A percentile compares a stretch with the other conserved stretches of the same genome.
Evolutionary conservation across 371 early-diverging fungal species (phyloP).

Genomic region (Mortierella sp.): DNA sequence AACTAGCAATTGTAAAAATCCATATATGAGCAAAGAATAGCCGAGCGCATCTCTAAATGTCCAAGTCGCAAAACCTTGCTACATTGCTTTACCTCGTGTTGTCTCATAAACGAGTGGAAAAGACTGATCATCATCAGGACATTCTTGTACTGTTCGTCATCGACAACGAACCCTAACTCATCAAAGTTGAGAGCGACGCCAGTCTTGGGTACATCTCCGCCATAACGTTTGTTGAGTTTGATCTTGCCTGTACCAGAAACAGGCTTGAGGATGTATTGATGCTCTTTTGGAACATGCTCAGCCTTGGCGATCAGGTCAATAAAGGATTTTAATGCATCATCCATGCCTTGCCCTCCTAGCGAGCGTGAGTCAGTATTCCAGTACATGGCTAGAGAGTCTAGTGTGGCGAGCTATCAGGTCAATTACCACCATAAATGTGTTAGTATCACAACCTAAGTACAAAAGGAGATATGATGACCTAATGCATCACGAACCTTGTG

Average conservation of each 20-base stretch:
- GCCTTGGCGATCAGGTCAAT: slow-evolving; percentile 74
- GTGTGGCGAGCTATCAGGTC: slow-evolving; percentile 68
- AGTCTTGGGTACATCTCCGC: slow-evolving; percentile 73
- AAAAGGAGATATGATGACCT: neutral
- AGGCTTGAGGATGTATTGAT: slow-evolving; percentile 92
- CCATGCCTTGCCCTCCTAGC: slow-evolving; percentile 64
- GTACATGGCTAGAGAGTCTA: slow-evolving; percentile 89
- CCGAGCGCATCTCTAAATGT: neutral
- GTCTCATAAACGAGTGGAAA: slow-evolving; percentile 82
- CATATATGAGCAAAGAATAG: neutral
- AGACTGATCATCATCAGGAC: slow-evolving; percentile 83
- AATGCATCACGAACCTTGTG: slow-evolving; percentile 72
- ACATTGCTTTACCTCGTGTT: slow-evolving; percentile 68
- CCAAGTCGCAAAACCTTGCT: neutral
- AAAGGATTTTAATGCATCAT: slow-evolving; percentile 69
- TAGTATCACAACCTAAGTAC: neutral
- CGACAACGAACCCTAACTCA: slow-evolving; percentile 91
- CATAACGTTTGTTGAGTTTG: slow-evolving; percentile 76
- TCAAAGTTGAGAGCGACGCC: slow-evolving; percentile 86
- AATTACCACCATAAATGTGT: neutral
- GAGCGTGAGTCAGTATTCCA: slow-evolving; percentile 89
- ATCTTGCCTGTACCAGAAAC: slow-evolving; percentile 90
- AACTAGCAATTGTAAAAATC: slow-evolving; percentile 66
- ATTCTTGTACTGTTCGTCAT: slow-evolving; percentile 91
- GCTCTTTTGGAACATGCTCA: slow-evolving; percentile 62